Base-by-base conservation (phyloP, 2,329 filamentous ascomycete genomes). In the Elsinoe batatas region DNA sequence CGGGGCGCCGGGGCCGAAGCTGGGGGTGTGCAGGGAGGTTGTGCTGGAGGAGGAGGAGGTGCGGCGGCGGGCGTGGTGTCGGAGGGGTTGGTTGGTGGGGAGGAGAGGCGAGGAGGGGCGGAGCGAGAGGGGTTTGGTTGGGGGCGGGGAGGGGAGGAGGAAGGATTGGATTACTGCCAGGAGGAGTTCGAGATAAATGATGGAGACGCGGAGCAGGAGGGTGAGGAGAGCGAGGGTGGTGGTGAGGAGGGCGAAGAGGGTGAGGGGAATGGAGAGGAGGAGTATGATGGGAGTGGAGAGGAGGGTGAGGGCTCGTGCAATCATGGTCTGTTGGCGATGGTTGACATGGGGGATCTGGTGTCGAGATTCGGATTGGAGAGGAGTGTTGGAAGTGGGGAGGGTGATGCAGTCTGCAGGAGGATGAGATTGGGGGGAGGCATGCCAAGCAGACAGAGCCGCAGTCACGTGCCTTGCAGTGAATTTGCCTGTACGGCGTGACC, bases 121-220 rank as follows among this genome's bases (percentile, higher is more conserved):
- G 10, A 53, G 15, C 13, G 53, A 35, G 8, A 62, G 58, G 11
- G 64, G 62, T 11, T 57, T 55, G 11, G 53, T 43, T 7, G 26
- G 26, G 11, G 53, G 53, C 2, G 38, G 4, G 13, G 50, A 12
- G 17, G 57, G 57, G 50, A 65, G 64, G 40, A 74, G 58, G 60
- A 65, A 72, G 47, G 66, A 66, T 55, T 69, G 67, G 5, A 71
- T 33, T 18, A 74, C 62, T 8, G 72, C 72, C 40, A 70, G 54
- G 20, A 65, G 64, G 7, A 75, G 67, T 57, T 74, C 71, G 57
- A 69, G 61, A 60, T 74, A 74, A 26, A 74, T 70, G 43, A 72
- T 61, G 2, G 67, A 65, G 33, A 71, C 67, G 54, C 71, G 70
- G 17, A 72, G 60, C 13, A 54, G 53, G 53, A 54, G 53, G 38